Conservation (phyloP, 2,329 filamentous ascomycete species). For the Stagonosporopsis rhizophila region DNA sequence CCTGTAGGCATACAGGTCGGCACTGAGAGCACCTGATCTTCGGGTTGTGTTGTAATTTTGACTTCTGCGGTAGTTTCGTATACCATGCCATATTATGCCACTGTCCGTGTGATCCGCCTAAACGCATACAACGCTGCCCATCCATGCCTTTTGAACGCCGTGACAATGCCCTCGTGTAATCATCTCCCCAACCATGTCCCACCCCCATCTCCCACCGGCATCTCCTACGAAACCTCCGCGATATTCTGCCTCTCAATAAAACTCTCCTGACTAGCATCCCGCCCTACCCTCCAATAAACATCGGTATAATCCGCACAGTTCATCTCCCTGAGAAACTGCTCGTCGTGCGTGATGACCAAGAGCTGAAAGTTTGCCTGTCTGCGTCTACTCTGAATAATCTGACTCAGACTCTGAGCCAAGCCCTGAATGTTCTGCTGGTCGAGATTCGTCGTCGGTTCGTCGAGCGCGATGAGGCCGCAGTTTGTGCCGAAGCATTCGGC, state of each 20-base stretch:
- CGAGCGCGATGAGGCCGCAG: conserved; percentile 93
- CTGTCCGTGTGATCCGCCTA: no score
- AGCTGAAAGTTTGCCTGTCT: conserved; percentile 95
- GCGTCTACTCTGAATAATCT: conserved; percentile 83
- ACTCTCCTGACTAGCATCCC: conserved; percentile 86
- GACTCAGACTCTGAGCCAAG: conserved; percentile 81
- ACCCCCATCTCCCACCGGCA: no score
- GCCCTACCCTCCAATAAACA: conserved; percentile 84
- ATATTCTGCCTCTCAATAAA: conserved; percentile 72
- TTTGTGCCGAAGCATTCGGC: conserved; percentile 97
- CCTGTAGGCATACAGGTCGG: no score
- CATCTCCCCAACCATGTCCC: no score
- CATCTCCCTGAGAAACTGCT: conserved; percentile 94
- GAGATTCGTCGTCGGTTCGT: conserved; percentile 97
- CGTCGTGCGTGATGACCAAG: conserved; percentile 98
- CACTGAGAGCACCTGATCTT: no score
- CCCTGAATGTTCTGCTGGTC: conserved; percentile 94
- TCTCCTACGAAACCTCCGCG: conserved; percentile 35
- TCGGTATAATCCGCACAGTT: conserved; percentile 92
- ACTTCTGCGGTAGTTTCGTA: no score
- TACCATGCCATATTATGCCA: no score
- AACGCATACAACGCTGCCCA: no score
- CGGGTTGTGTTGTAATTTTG: no score
- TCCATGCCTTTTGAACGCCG: no score
- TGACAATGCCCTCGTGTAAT: no score